Base-by-base conservation (phyloP, 1,139 yeast genomes). In the Debaryomyces subglobosus region DNA sequence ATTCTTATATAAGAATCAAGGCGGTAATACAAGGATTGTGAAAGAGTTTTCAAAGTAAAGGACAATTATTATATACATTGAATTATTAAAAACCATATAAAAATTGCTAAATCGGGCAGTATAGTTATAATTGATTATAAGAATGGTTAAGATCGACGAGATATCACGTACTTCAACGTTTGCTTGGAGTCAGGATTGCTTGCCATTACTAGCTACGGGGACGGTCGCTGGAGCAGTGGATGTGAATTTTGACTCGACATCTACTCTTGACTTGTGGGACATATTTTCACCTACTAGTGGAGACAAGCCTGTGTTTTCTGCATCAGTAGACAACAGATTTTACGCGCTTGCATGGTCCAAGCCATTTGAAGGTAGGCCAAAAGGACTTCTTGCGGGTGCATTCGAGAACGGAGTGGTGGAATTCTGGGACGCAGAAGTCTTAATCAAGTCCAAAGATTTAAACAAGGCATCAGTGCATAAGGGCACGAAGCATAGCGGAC, bases 151-250 rank as follows among this genome's bases (percentile, higher is more conserved):
- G 70, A 78, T 94, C 59, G 82, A 84, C 67, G 97, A 91, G 68
- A 85, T 90, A 61, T 78, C 83, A 55, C 81, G 92, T 58, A 89
- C 97, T 15, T 91, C 97, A 43, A 86, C 96, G 33, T 90, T 94
- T 70, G 96, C 98, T 45, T 94, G 98, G 98, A 89, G 97, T 49
- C 82, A 78, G 61, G 89, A 85, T 59, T 71, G 79, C 46, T 74
- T 85, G 51, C 96, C 97, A 23, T 69, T 83, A 50, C 69, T 92
- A 58, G 97, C 90, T 24, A 83, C 97, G 1, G 99, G 97, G 38
- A 87, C 97, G 0, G 89, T 89, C 18, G 94, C 98, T 0, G 98
- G 98, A 13, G 96, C 97, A 13, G 87, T 94, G 58, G 97, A 90
- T 63, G 89, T 88, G 44, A 84, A 87, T 62, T 91, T 92, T 68